These are phyloP conservation scores for Euphorbia neoarborescens DNA, from an alignment of 441 rosid genomes.

Conservation along the genomic window DNA sequence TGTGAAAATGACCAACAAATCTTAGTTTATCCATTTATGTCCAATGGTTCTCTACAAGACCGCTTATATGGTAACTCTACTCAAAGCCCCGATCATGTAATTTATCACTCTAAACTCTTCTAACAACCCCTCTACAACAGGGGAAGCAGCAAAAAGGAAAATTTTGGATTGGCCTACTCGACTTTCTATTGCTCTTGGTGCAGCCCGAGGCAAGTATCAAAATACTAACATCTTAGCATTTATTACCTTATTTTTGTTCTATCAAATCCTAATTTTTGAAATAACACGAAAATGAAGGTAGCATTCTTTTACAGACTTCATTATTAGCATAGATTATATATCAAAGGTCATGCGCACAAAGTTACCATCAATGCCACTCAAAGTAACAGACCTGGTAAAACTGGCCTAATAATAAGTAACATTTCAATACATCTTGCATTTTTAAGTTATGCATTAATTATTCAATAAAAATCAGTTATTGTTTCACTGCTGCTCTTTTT, in stretches of 20 bases:
- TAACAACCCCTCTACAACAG: conserved; percentile 28
- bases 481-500: background rate
- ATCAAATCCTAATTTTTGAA: background rate
- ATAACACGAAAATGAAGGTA: background rate
- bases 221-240: background rate
- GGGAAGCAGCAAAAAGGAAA: conserved; percentile 62
- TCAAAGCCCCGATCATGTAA: background rate
- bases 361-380: background rate
- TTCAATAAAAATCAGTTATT: background rate
- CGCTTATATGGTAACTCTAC: conserved; percentile 55
- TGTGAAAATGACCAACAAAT: conserved; percentile 66
- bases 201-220: conserved; percentile 54
- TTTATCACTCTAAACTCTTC: conserved; percentile 8
- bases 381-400: background rate
- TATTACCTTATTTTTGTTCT: background rate
- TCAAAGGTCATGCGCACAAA: background rate
- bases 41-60: conserved; percentile 73
- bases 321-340: background rate
- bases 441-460: background rate
- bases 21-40: conserved; percentile 68
- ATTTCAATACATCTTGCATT: background rate
- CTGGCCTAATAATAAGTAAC: background rate
- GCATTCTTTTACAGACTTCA: background rate
- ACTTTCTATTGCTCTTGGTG: conserved; percentile 66
- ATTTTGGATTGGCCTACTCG: conserved; percentile 70